Base-by-base conservation (phyloP, 805 yeast species). In the Cyberlindnera suaveolens region DNA sequence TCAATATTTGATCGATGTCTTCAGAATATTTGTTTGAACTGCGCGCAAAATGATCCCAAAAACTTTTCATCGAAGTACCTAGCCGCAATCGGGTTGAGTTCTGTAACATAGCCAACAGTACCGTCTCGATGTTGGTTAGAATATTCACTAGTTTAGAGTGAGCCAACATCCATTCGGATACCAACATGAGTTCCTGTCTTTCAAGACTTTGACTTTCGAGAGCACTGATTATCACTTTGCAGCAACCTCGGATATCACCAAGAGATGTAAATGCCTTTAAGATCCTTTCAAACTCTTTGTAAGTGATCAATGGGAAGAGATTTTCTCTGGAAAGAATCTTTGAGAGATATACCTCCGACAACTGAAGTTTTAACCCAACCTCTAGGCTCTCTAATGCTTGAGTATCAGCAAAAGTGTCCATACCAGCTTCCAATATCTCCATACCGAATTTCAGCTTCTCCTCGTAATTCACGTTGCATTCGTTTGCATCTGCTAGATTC, bases 401-500 rank as follows among this genome's bases (percentile, higher is more conserved):
- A 1, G 49, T 44, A 7, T 51, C 47, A 6, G 49, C 51, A 30
- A 58, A 51, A 5, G 52, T 41, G 17, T 46, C 44, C 9, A 61
- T 50, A 2, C 67, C 40, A 23, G 57, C 56, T 14, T 69, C 69
- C 3, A 72, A 51, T 1, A 70, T 41, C 6, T 47, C 51, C n/a
- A 57, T 32, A 46, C 67, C 32, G 33, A 42, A 45, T 52, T 66
- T 54, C 63, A 61, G 40, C 60, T 54, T 49, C 51, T 53, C 57
- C 49, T 68, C 26, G 63, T 72, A 11, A n/a, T 41, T 43, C 18
- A 44, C 19, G 15, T 33, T 37, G 4, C 40, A 47, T 36, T 51
- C 62, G 34, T 43, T 57, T 6, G 48, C 37, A 5, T 61, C 58
- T 34, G 74, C 68, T 2, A 80, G 70, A 45, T 74, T 75, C 47